Base-by-base conservation (phyloP, 1,284 basidiomycete genomes). In the Marasmius sp. region DNA sequence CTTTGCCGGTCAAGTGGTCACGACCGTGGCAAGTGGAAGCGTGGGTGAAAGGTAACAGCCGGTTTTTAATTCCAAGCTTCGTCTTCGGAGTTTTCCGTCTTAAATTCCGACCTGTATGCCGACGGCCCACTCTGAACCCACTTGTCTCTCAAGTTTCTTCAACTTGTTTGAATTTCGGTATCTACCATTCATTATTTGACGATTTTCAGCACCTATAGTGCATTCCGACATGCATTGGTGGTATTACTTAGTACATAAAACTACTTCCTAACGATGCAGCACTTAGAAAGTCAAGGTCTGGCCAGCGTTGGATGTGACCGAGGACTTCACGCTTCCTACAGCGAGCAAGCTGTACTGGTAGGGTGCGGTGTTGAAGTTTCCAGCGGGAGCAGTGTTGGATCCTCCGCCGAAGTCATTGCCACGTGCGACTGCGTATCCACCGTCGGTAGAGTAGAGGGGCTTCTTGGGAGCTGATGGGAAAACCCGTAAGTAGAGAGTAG, bases 391-490 rank as follows among this genome's bases (percentile, higher is more conserved):
- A 47, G 74, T 75, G 71, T 78, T 74, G 1, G 59, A 61, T 36
- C 51, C 72, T 37, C 70, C 72, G 45, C 72, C 72, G 39, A 74
- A 76, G 63, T 74, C 73, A 59, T 75, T 75, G 12, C 72, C 74
- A 14, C 60, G 62, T 34, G 77, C 75, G 51, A 79, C 76, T 61
- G 78, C 79, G 61, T 70, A 81, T 18, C 80, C 80, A 3, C 60
- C 74, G 58, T 80, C 77, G 52, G 80, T 81, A 16, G 71, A 67
- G 67, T 80, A 80, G 53, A 81, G 67, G 39, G 79, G 74, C 68
- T 78, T 75, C 63, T 71, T 67, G 47, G 74, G 73, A 54, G 70
- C 74, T 71, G 22, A 20, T 34, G 38, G 27, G 27, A 47, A 52
- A 10, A 50, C 3, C 8, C 20, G 7, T 33, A 3, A 39, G 20